A percentile compares a stretch with the other conserved stretches of the same genome.
Evolutionary conservation across 2,329 filamentous ascomycete species (phyloP).

Genomic region (Colletotrichum chrysophilum): DNA sequence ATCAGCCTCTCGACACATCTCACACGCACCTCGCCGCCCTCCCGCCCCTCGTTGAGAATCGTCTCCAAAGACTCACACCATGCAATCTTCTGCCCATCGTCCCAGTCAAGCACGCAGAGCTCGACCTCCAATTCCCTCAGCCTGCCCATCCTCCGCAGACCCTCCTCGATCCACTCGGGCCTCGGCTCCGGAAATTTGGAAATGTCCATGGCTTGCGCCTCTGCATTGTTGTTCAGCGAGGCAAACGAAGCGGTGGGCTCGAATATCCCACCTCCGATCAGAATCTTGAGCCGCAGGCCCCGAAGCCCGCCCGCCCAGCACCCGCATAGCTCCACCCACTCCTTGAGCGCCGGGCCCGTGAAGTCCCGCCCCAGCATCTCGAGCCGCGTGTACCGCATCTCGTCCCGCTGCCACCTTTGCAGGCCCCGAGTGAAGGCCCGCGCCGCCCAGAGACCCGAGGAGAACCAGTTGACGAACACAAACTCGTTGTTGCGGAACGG

Average conservation of each 20-base stretch:
- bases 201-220: constrained; percentile 28
- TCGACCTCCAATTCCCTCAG: constrained; percentile 47
- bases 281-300: constrained; percentile 45
- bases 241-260: constrained; percentile 11
- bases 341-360: constrained; percentile 27
- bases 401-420: constrained; percentile 45
- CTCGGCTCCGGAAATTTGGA: constrained; percentile 17
- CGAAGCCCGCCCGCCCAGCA: constrained; percentile 38
- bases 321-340: constrained; percentile 42
- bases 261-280: constrained; percentile 29
- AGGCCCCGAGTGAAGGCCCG: constrained; percentile 38
- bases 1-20: constrained; percentile 28
- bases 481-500: constrained; percentile 51
- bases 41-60: constrained; percentile 27
- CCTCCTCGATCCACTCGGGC: constrained; percentile 34
- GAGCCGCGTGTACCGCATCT: constrained; percentile 44
- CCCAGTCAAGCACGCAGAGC: constrained; percentile 36
- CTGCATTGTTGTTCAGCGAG: constrained; percentile 12
- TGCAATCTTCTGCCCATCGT: constrained; percentile 32
- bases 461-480: constrained; percentile 51
- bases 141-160: constrained; percentile 33
- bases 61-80: constrained; percentile 39
- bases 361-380: constrained; percentile 46
- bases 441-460: constrained; percentile 48
- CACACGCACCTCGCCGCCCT: constrained; percentile 24